A percentile compares a stretch with the other conserved stretches of the same genome.
These are phyloP conservation scores for Suillus hirtellus DNA, from an alignment of 768 basidiomycete genomes.

Conservation along the genomic window DNA sequence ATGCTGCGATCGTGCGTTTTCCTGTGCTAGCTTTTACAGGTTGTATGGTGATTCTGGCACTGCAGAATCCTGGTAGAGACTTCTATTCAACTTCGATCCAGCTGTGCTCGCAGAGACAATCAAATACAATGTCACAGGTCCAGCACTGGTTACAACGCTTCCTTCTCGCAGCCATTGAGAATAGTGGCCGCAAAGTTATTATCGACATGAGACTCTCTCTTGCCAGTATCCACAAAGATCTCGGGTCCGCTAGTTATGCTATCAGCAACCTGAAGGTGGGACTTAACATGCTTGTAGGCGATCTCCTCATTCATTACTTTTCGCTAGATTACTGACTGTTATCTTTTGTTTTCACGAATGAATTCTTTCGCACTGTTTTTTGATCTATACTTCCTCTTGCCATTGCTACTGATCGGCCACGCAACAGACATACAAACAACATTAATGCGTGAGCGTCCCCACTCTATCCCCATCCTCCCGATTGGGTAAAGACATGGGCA, in stretches of 20 bases:
- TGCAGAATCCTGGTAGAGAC: conserved; percentile 26
- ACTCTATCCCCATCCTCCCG: conserved; percentile 70
- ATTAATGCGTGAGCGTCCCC: conserved; percentile 13
- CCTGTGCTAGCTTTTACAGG: not conserved
- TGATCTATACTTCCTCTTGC: not conserved
- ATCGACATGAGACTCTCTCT: conserved; percentile 37
- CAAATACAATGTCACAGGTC: conserved; percentile 35
- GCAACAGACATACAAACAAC: conserved; percentile 16
- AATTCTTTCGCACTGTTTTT: not conserved
- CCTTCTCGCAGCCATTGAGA: conserved; percentile 35
- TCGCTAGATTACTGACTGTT: not conserved
- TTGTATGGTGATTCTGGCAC: not conserved
- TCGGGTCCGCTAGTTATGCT: conserved; percentile 14
- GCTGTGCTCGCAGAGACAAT: conserved; percentile 21
- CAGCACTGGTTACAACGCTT: conserved; percentile 32
- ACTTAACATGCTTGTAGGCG: conserved; percentile 17
- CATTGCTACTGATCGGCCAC: too few species aligned
- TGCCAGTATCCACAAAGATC: conserved; percentile 29
- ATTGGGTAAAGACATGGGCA: conserved; percentile 77
- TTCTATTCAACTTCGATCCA: conserved; percentile 25
- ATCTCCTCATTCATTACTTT: conserved; percentile 19
- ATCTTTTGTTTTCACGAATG: not conserved
- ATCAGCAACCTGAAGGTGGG: conserved; percentile 14
- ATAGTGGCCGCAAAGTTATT: conserved; percentile 33
- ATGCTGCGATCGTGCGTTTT: conserved; percentile 38